Evolutionary conservation across 495 filamentous ascomycete species (phyloP).

Genomic region (Cercophora sp.): DNA sequence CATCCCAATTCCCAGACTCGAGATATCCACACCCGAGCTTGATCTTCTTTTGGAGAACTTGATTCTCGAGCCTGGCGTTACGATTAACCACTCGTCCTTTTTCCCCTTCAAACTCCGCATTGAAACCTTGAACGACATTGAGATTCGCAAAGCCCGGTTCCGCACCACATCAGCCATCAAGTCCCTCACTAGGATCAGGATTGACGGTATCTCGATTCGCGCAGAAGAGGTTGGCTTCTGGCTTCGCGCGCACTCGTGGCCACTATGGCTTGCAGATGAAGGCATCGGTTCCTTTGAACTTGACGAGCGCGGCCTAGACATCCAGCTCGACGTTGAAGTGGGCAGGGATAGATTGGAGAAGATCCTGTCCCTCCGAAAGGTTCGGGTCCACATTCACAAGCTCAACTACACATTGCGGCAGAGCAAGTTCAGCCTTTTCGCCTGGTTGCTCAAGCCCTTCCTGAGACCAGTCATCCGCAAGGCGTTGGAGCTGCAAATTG

Average conservation of each 20-base stretch:
- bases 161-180: constrained; percentile 62
- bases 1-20: constrained; percentile 82
- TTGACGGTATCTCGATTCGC: constrained; percentile 75
- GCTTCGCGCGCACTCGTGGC: constrained; percentile 60
- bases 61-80: constrained; percentile 81
- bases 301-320: constrained; percentile 81
- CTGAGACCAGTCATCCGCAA: constrained; percentile 76
- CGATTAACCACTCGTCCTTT: constrained; percentile 83
- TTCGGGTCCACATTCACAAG: constrained; percentile 79
- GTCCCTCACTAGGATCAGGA: constrained; percentile 67
- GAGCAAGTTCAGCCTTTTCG: constrained; percentile 69
- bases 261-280: constrained; percentile 67
- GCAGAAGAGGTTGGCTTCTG: constrained; percentile 84
- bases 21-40: constrained; percentile 74
- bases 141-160: constrained; percentile 75
- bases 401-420: constrained; percentile 72
- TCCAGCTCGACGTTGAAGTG: constrained; percentile 78
- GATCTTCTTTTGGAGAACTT: constrained; percentile 87
- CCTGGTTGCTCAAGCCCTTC: constrained; percentile 82
- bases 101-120: constrained; percentile 78
- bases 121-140: constrained; percentile 79
- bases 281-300: constrained; percentile 82
- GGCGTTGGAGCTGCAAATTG: constrained; percentile 73
- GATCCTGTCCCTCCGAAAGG: constrained; percentile 70
- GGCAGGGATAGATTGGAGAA: constrained; percentile 69